These are phyloP conservation scores for Trifolium fragiferum DNA, from an alignment of 306 rosid species.

Conservation along the genomic window DNA sequence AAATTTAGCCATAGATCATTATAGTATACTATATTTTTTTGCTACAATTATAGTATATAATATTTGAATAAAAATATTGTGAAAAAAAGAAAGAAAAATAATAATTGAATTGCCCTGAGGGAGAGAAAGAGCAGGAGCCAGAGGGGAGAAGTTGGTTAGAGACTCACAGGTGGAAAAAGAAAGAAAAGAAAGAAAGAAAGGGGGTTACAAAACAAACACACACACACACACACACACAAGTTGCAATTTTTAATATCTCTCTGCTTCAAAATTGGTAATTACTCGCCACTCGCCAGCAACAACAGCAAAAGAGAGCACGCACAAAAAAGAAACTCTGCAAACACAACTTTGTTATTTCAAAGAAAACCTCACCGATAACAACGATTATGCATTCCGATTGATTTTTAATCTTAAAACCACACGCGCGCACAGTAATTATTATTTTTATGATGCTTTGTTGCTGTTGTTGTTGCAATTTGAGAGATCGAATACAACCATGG, in stretches of 20 bases:
- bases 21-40: too few relatives aligned
- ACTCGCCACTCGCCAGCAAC: background rate
- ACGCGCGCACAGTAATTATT: background rate
- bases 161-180: slow-evolving; percentile 36
- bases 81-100: too few relatives aligned
- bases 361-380: background rate
- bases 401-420: slow-evolving; percentile 1
- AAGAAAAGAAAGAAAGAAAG: background rate
- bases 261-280: slow-evolving; percentile 13
- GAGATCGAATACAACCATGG: slow-evolving; percentile 83
- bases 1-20: too few relatives aligned
- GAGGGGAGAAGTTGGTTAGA: slow-evolving; percentile 44
- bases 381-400: slow-evolving; percentile 32
- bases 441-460: slow-evolving; percentile 79
- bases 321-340: background rate
- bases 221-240: background rate
- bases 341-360: background rate
- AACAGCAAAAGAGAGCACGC: background rate
- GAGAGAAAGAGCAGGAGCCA: background rate
- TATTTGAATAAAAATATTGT: too few relatives aligned
- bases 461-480: slow-evolving; percentile 48
- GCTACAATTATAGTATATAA: too few relatives aligned
- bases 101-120: background rate
- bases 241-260: background rate
- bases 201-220: slow-evolving; percentile 3